phyloP scores from a whole-genome alignment of 306 rosid species.

The Acacia crassicarpa region DNA sequence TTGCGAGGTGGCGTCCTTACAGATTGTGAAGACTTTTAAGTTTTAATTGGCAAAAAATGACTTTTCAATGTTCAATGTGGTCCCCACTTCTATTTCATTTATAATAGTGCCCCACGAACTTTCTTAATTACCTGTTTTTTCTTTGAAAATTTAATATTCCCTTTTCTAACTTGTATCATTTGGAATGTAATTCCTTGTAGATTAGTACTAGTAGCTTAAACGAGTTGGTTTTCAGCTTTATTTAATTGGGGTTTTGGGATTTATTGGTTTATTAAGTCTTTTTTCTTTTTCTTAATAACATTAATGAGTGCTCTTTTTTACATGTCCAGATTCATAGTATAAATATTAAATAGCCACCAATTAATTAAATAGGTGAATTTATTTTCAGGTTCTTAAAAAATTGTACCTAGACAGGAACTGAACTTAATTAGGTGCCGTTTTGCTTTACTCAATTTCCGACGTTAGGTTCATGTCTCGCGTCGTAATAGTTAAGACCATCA shows the following conservation, averaged over 20 bases:
- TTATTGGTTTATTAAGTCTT: background rate
- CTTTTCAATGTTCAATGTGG: background rate
- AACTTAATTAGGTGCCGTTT: background rate
- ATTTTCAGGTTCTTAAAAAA: background rate
- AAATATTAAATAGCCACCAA: background rate
- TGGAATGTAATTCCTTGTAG: background rate
- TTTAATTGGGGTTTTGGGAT: background rate
- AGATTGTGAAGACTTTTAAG: background rate
- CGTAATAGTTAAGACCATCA: background rate
- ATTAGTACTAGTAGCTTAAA: background rate
- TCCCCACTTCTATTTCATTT: background rate
- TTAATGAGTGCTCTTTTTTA: background rate
- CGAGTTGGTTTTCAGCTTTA: background rate
- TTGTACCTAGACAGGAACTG: background rate
- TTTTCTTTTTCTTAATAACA: background rate
- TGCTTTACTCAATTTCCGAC: background rate
- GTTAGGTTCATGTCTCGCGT: background rate
- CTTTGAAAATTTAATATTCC: background rate
- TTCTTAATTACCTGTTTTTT: background rate
- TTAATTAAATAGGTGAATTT: background rate
- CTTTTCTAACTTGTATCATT: background rate
- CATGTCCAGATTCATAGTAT: background rate
- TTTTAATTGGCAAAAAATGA: background rate
- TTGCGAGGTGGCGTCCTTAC: slow-evolving; percentile 10
- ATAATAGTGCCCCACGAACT: background rate